Evolutionary conservation across 306 rosid genomes (phyloP).

Genomic region (Cucumis hystrix): DNA sequence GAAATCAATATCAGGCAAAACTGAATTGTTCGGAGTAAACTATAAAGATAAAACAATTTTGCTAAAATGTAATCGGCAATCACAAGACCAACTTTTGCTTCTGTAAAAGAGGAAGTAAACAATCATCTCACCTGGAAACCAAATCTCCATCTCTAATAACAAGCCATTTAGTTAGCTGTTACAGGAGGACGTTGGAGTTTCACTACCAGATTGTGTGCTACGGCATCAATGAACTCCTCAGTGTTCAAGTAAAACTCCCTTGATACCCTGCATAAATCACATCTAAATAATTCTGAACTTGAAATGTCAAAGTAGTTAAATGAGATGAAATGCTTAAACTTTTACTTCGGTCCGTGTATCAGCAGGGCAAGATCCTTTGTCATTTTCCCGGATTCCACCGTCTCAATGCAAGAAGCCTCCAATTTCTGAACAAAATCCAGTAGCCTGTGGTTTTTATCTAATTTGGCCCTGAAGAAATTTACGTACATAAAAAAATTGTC

Average conservation of each 20-base stretch:
- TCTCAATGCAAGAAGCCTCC: constrained; percentile 81
- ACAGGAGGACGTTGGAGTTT: constrained; percentile 40
- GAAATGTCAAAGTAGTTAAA: neutral
- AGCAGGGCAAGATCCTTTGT: constrained; percentile 94
- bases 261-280: constrained; percentile 44
- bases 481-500: neutral
- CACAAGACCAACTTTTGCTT: neutral
- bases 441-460: constrained; percentile 62
- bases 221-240: constrained; percentile 72
- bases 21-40: neutral
- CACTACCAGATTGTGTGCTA: constrained; percentile 46
- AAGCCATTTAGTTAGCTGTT: neutral
- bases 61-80: neutral
- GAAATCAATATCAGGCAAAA: neutral
- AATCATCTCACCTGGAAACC: neutral
- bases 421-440: constrained; percentile 64
- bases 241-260: constrained; percentile 76
- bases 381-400: constrained; percentile 89
- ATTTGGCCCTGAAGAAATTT: constrained; percentile 46
- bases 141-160: neutral
- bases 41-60: neutral
- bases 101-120: neutral
- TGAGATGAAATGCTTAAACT: constrained; percentile 9
- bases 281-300: neutral
- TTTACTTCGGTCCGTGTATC: constrained; percentile 77